phyloP scores from a whole-genome alignment of 495 filamentous ascomycete genomes.

The Parathielavia hyrcaniae region DNA sequence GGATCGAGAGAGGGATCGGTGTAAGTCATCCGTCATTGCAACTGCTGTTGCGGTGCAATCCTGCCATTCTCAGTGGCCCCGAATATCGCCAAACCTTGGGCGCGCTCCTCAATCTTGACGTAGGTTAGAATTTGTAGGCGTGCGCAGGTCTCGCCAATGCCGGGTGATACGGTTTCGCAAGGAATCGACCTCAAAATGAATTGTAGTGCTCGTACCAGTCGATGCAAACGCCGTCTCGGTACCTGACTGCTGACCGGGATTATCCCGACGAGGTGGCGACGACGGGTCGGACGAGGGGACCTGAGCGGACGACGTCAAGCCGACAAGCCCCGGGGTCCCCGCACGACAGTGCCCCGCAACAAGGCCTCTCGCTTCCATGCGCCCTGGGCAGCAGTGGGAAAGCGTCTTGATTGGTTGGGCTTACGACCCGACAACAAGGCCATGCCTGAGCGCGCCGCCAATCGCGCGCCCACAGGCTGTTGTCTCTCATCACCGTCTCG shows the following conservation, averaged over 20 bases:
- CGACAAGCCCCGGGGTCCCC: neutral
- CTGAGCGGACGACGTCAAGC: neutral
- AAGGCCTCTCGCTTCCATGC: conserved; percentile 10
- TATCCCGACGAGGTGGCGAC: conserved; percentile 2
- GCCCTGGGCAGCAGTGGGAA: neutral
- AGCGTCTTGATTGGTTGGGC: conserved; percentile 9
- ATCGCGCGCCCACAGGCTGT: neutral
- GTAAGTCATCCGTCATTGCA: too few species aligned
- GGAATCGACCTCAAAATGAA: neutral
- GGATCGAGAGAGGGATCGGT: too few species aligned
- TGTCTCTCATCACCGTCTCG: neutral
- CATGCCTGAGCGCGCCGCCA: neutral
- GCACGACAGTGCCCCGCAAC: neutral
- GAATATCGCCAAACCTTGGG: too few species aligned
- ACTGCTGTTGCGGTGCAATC: too few species aligned
- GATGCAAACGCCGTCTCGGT: neutral
- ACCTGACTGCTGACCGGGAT: neutral
- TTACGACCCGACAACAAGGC: neutral
- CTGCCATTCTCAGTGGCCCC: too few species aligned
- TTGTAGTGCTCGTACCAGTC: conserved; percentile 1
- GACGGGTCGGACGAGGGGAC: conserved; percentile 16
- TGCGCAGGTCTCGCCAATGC: too few species aligned
- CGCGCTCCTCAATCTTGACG: too few species aligned
- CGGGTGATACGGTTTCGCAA: neutral
- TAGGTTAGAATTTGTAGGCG: too few species aligned